phyloP scores from a whole-genome alignment of 2,329 filamentous ascomycete genomes.

The Aureobasidium sp. region DNA sequence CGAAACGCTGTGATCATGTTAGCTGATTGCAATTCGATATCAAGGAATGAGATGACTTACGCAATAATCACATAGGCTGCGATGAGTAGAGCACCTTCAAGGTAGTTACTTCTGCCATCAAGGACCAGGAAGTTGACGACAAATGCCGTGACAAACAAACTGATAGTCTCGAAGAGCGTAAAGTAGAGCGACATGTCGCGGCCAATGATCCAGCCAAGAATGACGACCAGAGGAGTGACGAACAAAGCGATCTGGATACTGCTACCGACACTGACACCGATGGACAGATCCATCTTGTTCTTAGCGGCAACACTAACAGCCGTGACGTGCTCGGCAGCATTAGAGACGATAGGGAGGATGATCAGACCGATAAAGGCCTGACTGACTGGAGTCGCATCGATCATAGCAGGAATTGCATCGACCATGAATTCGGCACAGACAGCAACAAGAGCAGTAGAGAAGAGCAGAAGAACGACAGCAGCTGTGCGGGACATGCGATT shows the following conservation, averaged over 20 bases:
- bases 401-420: constrained; percentile 62
- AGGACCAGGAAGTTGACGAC: constrained; percentile 81
- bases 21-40: neutral
- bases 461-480: constrained; percentile 48
- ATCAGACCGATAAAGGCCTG: constrained; percentile 75
- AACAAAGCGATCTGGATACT: constrained; percentile 78
- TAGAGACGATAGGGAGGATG: constrained; percentile 74
- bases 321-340: constrained; percentile 75
- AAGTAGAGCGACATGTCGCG: constrained; percentile 62
- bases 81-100: constrained; percentile 70
- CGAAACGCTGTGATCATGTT: constrained; percentile 26
- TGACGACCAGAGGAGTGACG: constrained; percentile 67
- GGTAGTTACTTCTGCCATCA: constrained; percentile 76
- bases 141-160: constrained; percentile 74
- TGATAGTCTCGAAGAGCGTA: constrained; percentile 57
- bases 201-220: constrained; percentile 72
- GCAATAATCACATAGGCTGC: constrained; percentile 77
- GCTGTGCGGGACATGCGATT: constrained; percentile 51
- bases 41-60: constrained; percentile 24
- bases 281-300: constrained; percentile 80
- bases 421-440: constrained; percentile 67
- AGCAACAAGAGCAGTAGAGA: constrained; percentile 53
- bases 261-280: constrained; percentile 71
- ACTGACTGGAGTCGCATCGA: constrained; percentile 51
- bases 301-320: constrained; percentile 73